Base-by-base conservation (phyloP, 2,329 filamentous ascomycete species). In the Paraphaeosphaeria sporulosa region DNA sequence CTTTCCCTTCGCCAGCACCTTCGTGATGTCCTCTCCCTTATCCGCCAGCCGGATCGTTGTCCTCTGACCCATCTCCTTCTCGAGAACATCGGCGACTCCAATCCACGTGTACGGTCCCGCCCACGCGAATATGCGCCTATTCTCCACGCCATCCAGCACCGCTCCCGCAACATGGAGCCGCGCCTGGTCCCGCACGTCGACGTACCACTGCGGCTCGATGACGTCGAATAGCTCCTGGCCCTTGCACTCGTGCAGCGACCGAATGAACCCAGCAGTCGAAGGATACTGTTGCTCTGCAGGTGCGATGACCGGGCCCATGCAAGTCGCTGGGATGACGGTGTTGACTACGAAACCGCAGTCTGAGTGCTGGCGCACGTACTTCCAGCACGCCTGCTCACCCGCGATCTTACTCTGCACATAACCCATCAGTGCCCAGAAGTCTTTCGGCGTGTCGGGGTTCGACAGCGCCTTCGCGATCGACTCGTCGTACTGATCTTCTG, bases 341-440 rank as follows among this genome's bases (percentile, higher is more conserved):
- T 64, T 64, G 30, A 64, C 43, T 8, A 54, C 49, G 38, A 64
- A 68, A 1, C 60, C 55, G 23, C 58, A 62, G 52, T 60, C 58
- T 17, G 36, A 19, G 30, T 61, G 38, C 42, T 60, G 44, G 7
- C 40, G 8, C 17, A 58, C 42, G 54, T 60, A 68, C 42, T 57
- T 52, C 65, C 65, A 64, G 46, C 49, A 46, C 46, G 51, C 60
- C 42, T 61, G 54, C 53, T 68, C 64, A 10, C 53, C 44, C 19
- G 43, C 52, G 23, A 57, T 55, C 92, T 95, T 75, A 83, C 82
- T 13, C 85, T 87, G 63, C 80, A 84, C 40, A 76, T 81, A 46
- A 62, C 69, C 4, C 76, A 71, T 60, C 72, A 76, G 38, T 57
- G 64, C 30, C 71, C 52, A 15, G 21, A 50, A 43, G 19, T 56